Evolutionary conservation across 2,329 filamentous ascomycete species (phyloP).

Genomic region (Ophiosphaerella herpotricha): DNA sequence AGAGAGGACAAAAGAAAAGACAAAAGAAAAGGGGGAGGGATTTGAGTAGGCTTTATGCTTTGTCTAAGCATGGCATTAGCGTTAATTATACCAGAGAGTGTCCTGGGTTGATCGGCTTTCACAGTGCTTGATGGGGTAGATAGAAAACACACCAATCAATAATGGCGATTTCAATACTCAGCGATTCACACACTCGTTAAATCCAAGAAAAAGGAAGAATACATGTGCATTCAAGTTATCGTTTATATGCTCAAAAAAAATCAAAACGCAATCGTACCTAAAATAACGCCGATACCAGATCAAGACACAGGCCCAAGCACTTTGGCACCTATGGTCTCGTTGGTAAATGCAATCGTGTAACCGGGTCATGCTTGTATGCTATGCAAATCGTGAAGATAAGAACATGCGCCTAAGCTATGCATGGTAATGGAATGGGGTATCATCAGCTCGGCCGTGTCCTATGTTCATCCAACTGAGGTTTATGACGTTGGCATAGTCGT

Average conservation of each 20-base stretch:
- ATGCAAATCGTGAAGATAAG: conserved; percentile 34
- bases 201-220: not conserved
- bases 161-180: not conserved
- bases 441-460: conserved; percentile 21
- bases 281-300: conserved; percentile 36
- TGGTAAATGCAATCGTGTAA: conserved; percentile 30
- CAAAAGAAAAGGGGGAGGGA: conserved; percentile 31
- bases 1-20: conserved; percentile 29
- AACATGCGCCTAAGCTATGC: conserved; percentile 35
- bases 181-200: not conserved
- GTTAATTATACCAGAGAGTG: not conserved
- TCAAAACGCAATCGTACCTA: not conserved
- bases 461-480: conserved; percentile 5
- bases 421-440: conserved; percentile 20
- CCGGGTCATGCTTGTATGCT: conserved; percentile 35
- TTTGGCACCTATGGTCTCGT: conserved; percentile 40
- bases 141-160: conserved; percentile 5
- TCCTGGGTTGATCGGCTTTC: not conserved
- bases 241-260: conserved; percentile 11
- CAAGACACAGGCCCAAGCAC: conserved; percentile 42
- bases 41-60: conserved; percentile 31
- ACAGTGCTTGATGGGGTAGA: not conserved
- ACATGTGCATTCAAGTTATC: conserved; percentile 4
- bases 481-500: conserved; percentile 10
- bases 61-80: not conserved